Conservation (phyloP, 2,329 filamentous ascomycete genomes). For the Emergomyces africanus region DNA sequence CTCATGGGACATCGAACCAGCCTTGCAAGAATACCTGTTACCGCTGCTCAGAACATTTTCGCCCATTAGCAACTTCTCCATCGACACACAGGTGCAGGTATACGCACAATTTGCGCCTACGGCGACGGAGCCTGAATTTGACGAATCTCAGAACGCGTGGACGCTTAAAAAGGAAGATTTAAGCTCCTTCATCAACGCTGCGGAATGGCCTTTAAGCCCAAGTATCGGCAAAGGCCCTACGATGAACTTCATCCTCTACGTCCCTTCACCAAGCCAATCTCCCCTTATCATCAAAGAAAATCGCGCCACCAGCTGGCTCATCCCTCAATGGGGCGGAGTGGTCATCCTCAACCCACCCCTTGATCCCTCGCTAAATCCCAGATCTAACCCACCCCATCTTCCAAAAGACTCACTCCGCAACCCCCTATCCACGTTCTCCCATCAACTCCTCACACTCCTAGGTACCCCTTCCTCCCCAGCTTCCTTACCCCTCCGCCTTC, state of each 20-base stretch:
- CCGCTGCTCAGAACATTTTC: constrained; percentile 69
- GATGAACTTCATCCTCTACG: constrained; percentile 89
- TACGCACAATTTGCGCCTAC: constrained; percentile 62
- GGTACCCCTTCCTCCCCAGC: constrained; percentile 66
- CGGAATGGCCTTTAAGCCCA: constrained; percentile 91
- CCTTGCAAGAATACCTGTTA: constrained; percentile 66
- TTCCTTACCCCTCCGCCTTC: constrained; percentile 72
- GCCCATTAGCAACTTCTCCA: constrained; percentile 84
- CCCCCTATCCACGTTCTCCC: constrained; percentile 78
- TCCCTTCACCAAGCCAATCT: constrained; percentile 55
- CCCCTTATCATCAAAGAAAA: constrained; percentile 49
- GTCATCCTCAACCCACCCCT: constrained; percentile 49
- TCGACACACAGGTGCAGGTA: constrained; percentile 91
- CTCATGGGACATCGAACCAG: constrained; percentile 79
- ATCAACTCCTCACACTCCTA: constrained; percentile 76
- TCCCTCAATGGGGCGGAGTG: constrained; percentile 88
- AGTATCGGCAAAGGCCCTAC: constrained; percentile 90
- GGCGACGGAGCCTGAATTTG: constrained; percentile 44
- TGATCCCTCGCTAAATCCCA: constrained; percentile 17
- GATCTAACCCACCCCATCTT: constrained; percentile 37
- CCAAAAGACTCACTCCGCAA: constrained; percentile 56
- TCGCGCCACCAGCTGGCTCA: constrained; percentile 67
- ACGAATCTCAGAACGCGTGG: constrained; percentile 46
- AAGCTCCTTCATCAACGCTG: constrained; percentile 90
- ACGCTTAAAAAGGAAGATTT: constrained; percentile 71